Base-by-base conservation (phyloP, 805 yeast genomes). In the Limtongia smithiae region DNA sequence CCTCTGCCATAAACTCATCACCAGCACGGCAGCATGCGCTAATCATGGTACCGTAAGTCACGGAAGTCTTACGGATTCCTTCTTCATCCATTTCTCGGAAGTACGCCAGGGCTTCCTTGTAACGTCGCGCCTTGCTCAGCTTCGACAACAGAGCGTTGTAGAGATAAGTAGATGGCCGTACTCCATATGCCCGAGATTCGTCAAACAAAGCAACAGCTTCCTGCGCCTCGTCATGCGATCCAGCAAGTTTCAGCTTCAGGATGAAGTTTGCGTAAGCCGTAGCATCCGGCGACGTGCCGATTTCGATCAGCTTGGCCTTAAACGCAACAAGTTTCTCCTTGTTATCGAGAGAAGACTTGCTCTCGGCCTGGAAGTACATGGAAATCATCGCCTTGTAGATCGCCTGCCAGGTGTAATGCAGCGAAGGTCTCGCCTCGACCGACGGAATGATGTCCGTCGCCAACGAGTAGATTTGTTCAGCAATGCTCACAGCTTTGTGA, bases 41-140 rank as follows among this genome's bases (percentile, higher is more conserved):
- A 44, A 70, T 66, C 66, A 69, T 62, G 5, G 71, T 66, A 18
- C 71, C 72, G 45, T 64, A 68, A 7, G 73, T 69, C 20, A 68
- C 64, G 25, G 62, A 60, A 15, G 58, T 59, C 51, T 60, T 61
- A 40, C 54, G 53, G 39, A 65, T 45, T 4, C 55, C 60, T 7
- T 37, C 35, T 18, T 37, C 37, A 4, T 55, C 61, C 72, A 69
- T 69, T 42, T 66, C 67, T 14, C 55, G 42, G 45, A 63, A 68
- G 31, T 63, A 49, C 12, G 39, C 36, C 48, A 62, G 36, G 20
- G 70, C 71, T 28, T 67, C 70, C 21, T 56, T 59, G 30, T 63
- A 51, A 24, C 68, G 60, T 11, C 72, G 59, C 12, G 72, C 70
- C 48, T 65, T 66, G 33, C 71, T 62, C 37, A 69, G 54, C 55